phyloP scores from a whole-genome alignment of 768 basidiomycete species.

The Calocybe cyanea region DNA sequence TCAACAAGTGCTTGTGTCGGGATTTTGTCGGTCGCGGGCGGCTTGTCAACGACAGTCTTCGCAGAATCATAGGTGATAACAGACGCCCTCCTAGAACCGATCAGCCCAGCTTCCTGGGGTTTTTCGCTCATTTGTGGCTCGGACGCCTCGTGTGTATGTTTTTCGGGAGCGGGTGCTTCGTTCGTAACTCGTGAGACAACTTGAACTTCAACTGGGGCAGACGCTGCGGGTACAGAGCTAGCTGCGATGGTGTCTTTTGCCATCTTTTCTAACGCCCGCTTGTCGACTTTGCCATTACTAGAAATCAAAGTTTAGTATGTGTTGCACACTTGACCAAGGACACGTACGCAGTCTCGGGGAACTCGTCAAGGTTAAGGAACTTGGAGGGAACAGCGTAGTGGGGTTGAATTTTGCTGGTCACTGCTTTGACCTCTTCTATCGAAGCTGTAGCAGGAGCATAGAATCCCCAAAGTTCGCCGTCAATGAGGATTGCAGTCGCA shows the following conservation, averaged over 20 bases:
- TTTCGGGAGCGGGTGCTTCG: background rate
- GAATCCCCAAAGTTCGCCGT: conserved; percentile 54
- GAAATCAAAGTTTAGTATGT: conserved; percentile 1
- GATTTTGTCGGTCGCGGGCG: background rate
- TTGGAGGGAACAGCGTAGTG: conserved; percentile 56
- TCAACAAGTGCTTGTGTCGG: conserved; percentile 8
- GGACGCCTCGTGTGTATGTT: conserved; percentile 3
- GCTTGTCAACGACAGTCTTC: background rate
- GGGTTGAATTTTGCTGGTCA: conserved; percentile 46
- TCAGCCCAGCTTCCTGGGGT: conserved; percentile 1
- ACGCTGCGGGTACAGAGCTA: background rate
- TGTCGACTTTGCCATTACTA: conserved; percentile 51
- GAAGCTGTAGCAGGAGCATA: conserved; percentile 36
- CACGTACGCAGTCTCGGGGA: conserved; percentile 50
- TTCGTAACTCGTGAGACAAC: conserved; percentile 1
- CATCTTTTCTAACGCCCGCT: conserved; percentile 37
- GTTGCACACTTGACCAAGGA: background rate
- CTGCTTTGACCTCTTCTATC: conserved; percentile 35
- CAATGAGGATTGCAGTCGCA: conserved; percentile 50
- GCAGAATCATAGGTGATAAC: conserved; percentile 5
- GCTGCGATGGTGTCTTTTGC: conserved; percentile 22
- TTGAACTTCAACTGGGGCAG: conserved; percentile 1
- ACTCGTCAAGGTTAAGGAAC: conserved; percentile 37
- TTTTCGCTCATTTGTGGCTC: conserved; percentile 5
- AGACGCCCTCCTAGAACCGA: conserved; percentile 4